A percentile compares a stretch with the other conserved stretches of the same genome.
Evolutionary conservation across 106 monocot genomes (phyloP).

Genomic region (Acorus gramineus): DNA sequence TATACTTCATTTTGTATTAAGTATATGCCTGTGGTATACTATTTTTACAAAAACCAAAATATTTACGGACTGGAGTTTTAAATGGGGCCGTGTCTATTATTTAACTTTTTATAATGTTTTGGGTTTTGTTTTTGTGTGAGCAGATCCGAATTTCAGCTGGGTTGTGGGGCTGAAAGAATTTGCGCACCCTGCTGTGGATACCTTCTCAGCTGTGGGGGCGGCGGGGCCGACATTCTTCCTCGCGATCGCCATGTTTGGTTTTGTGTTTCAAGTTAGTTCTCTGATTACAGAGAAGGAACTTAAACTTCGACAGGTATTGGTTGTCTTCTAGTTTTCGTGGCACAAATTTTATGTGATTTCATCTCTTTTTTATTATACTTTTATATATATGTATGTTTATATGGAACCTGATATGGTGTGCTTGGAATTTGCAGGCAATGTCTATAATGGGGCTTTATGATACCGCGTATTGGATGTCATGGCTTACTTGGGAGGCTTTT

Average conservation of each 20-base stretch:
- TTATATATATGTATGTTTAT: background rate
- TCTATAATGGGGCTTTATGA: constrained; percentile 96
- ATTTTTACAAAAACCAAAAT: no score
- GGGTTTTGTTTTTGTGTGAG: background rate
- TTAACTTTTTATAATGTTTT: no score
- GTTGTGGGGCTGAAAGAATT: constrained; percentile 83
- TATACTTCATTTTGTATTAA: no score
- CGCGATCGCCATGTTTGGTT: constrained; percentile 93
- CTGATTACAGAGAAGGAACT: constrained; percentile 91
- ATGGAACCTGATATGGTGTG: background rate
- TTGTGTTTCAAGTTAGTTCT: constrained; percentile 87
- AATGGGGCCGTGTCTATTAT: no score
- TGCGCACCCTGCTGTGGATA: constrained; percentile 81
- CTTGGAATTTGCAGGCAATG: constrained; percentile 62
- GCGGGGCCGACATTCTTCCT: constrained; percentile 88
- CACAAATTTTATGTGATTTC: background rate
- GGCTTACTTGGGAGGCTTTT: constrained; percentile 85
- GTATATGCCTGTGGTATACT: no score
- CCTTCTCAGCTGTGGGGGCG: constrained; percentile 57
- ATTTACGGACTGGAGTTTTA: no score
- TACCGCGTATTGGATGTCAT: constrained; percentile 90
- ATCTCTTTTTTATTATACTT: background rate
- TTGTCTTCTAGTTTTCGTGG: no score
- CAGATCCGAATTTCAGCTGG: constrained; percentile 89
- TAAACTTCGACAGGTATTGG: constrained; percentile 82